phyloP scores from a whole-genome alignment of 129 eudicot species.

The Saposhnikovia divaricata region DNA sequence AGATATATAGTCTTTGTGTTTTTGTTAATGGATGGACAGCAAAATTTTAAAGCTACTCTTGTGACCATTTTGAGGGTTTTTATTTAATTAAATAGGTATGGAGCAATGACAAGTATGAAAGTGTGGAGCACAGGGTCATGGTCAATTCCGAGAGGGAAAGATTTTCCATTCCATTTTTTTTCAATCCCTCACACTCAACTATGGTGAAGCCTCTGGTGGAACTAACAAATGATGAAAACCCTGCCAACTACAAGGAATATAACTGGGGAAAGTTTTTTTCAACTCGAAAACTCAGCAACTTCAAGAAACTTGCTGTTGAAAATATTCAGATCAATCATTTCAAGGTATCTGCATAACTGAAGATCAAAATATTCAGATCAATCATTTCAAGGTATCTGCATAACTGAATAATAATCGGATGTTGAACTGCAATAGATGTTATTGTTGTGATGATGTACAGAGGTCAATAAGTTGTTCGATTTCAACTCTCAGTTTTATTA shows the following conservation, averaged over 20 bases:
- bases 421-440: not conserved
- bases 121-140: constrained; percentile 80
- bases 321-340: constrained; percentile 68
- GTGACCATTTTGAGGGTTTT: not conserved
- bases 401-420: not conserved
- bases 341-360: constrained; percentile 19
- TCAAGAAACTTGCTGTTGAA: constrained; percentile 65
- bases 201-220: constrained; percentile 58
- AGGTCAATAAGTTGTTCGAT: not conserved
- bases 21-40: not conserved
- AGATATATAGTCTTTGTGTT: not conserved
- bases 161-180: constrained; percentile 74
- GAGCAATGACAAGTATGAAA: constrained; percentile 76
- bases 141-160: constrained; percentile 63
- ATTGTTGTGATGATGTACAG: not conserved
- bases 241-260: constrained; percentile 46
- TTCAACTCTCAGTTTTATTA: not conserved
- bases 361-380: constrained; percentile 60
- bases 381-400: constrained; percentile 40
- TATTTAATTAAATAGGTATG: constrained; percentile 36
- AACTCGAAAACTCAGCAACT: constrained; percentile 44
- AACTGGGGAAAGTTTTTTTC: constrained; percentile 65
- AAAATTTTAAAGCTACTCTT: not conserved
- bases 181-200: constrained; percentile 55
- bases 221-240: constrained; percentile 43